A percentile compares a stretch with the other conserved stretches of the same genome.
phyloP scores from a whole-genome alignment of 495 filamentous ascomycete genomes.

The Monascus purpureus region DNA sequence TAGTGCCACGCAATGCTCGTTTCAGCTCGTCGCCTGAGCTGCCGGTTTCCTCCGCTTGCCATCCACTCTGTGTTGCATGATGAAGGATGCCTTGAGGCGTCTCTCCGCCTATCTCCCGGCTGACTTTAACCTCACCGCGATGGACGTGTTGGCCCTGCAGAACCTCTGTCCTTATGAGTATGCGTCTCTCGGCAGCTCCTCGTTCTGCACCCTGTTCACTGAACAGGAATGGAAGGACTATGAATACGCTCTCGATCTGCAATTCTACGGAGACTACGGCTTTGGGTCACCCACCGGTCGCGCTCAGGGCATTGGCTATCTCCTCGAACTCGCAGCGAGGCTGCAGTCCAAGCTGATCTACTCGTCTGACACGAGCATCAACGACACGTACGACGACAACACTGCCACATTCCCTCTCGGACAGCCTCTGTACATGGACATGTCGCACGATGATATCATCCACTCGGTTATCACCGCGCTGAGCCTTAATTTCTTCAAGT shows the following conservation, averaged over 20 bases:
- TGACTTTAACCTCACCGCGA: conserved; percentile 35
- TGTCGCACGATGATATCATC: conserved; percentile 28
- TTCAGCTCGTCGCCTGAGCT: conserved; percentile 40
- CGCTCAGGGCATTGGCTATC: conserved; percentile 49
- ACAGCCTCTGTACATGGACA: conserved; percentile 36
- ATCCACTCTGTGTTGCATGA: conserved; percentile 56
- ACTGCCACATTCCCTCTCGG: conserved; percentile 31
- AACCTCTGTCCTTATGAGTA: conserved; percentile 22
- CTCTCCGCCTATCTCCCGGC: conserved; percentile 12
- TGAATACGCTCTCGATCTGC: conserved; percentile 42
- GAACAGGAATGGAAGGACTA: conserved; percentile 42
- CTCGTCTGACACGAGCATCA: conserved; percentile 40
- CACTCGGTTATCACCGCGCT: conserved; percentile 34
- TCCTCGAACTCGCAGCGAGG: conserved; percentile 46
- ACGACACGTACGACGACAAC: conserved; percentile 38
- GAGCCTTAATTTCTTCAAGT: conserved; percentile 34
- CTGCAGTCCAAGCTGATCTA: conserved; percentile 38
- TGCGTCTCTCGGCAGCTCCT: conserved; percentile 13
- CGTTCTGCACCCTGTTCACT: conserved; percentile 42
- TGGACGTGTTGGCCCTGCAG: conserved; percentile 42
- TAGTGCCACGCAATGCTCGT: conserved; percentile 34
- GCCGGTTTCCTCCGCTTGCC: conserved; percentile 30
- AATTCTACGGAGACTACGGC: conserved; percentile 42
- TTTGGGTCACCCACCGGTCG: conserved; percentile 48
- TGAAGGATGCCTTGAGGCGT: conserved; percentile 10